Base-by-base conservation (phyloP, 495 filamentous ascomycete species). In the Mytilinidion resinicola region DNA sequence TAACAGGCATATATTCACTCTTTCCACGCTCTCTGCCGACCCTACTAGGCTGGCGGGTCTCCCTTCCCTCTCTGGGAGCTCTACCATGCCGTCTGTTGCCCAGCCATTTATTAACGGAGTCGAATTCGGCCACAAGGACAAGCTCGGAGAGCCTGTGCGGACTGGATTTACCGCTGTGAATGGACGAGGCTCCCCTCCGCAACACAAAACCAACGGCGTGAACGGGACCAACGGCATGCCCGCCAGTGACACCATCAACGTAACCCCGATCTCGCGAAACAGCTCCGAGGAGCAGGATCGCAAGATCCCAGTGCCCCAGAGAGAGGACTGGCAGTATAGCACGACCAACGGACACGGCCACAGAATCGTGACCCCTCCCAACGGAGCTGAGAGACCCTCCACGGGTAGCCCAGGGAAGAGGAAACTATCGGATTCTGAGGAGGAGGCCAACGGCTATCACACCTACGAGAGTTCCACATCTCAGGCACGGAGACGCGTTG, bases 81-180 rank as follows among this genome's bases (percentile, higher is more conserved):
- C 35, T 56, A 65, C 54, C 30, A 65, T 65, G 63, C 63, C 63
- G 49, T 55, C 58, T 53, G 55, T 59, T 46, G 46, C 54, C 17
- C 63, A 65, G 12, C 55, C 49, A 46, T 49, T 56, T n/a, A 58
- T 51, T 41, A 65, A 60, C 56, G 61, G 48, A 43, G 51, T 59
- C 33, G 49, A 56, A 41, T 65, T 59, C 53, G 43, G 61, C 51
- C 56, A 64, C 19, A 62, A 67, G 52, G 58, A 64, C 10, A 54
- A 48, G 41, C n/a, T 56, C 14, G 60, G 53, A 48, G 60, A 63
- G 50, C 57, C 59, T 30, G 20, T 59, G 33, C 35, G 39, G 19
- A 55, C 66, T 36, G 62, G 55, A 37, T 68, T 68, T 57, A 68
- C 66, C 12, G 59, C 66, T 39, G 66, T 68, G 35, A 68, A 68